Evolutionary conservation across 2,329 filamentous ascomycete species (phyloP).

Genomic region (Calonectria pseudoturangicola): DNA sequence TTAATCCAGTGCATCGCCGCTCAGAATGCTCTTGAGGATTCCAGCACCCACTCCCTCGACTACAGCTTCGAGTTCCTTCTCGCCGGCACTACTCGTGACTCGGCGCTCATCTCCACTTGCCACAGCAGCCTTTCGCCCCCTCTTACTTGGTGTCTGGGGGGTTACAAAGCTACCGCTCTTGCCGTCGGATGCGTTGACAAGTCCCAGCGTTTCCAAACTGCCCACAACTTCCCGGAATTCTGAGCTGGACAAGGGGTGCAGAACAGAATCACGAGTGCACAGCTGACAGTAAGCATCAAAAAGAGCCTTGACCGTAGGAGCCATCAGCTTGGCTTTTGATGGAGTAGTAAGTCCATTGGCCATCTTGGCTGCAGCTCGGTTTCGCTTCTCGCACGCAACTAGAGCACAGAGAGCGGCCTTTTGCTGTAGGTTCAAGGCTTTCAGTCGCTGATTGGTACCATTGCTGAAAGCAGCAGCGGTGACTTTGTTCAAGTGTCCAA

Average conservation of each 20-base stretch:
- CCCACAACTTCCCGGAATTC: slow-evolving; percentile 96
- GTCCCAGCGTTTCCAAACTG: slow-evolving; percentile 90
- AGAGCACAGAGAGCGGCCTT: slow-evolving; percentile 95
- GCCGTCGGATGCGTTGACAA: slow-evolving; percentile 82
- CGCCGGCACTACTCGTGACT: slow-evolving; percentile 86
- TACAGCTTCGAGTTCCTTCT: slow-evolving; percentile 84
- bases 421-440: slow-evolving; percentile 94
- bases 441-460: slow-evolving; percentile 88
- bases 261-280: slow-evolving; percentile 90
- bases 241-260: slow-evolving; percentile 91
- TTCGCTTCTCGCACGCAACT: slow-evolving; percentile 88
- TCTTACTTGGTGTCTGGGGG: slow-evolving; percentile 82
- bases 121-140: slow-evolving; percentile 74
- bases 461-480: slow-evolving; percentile 94
- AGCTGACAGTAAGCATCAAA: slow-evolving; percentile 89
- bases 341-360: slow-evolving; percentile 69
- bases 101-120: slow-evolving; percentile 82
- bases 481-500: slow-evolving; percentile 93
- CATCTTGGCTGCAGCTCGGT: slow-evolving; percentile 69
- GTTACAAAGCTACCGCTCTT: slow-evolving; percentile 80
- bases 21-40: slow-evolving; percentile 78
- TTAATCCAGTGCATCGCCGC: slow-evolving; percentile 75
- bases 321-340: slow-evolving; percentile 75
- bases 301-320: slow-evolving; percentile 88
- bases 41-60: slow-evolving; percentile 77